Percentiles rank a stretch among this genome's conserved stretches.
Evolutionary conservation across 2,329 filamentous ascomycete species (phyloP).

Genomic region (Alternaria ethzedia): DNA sequence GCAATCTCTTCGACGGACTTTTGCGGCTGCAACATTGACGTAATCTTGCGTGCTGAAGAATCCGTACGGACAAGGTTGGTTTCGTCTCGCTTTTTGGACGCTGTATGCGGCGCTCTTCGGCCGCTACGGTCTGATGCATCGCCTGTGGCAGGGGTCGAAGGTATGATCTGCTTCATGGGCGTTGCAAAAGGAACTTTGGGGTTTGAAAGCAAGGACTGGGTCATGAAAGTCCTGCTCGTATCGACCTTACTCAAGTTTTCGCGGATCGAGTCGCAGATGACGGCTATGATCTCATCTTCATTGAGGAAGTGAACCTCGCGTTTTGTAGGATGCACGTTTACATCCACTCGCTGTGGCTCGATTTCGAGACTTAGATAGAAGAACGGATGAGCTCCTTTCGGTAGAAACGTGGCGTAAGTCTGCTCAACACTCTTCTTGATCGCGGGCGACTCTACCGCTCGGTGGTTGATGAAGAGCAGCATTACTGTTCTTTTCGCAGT

Average conservation of each 20-base stretch:
- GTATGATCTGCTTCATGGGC: slow-evolving; percentile 47
- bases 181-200: slow-evolving; percentile 48
- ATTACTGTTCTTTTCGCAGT: slow-evolving; percentile 87
- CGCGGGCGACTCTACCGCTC: slow-evolving; percentile 85
- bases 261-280: slow-evolving; percentile 80
- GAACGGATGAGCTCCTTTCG: slow-evolving; percentile 94
- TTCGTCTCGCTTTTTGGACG: slow-evolving; percentile 65
- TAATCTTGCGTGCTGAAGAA: slow-evolving; percentile 88
- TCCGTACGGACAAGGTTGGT: slow-evolving; percentile 93
- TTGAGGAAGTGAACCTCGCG: slow-evolving; percentile 96
- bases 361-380: slow-evolving; percentile 92
- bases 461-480: slow-evolving; percentile 94
- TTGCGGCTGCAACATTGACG: slow-evolving; percentile 82
- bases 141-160: slow-evolving; percentile 24
- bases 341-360: slow-evolving; percentile 89
- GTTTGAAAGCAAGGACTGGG: slow-evolving; percentile 76
- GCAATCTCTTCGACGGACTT: slow-evolving; percentile 42
- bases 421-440: slow-evolving; percentile 93
- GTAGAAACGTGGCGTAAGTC: slow-evolving; percentile 83
- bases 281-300: slow-evolving; percentile 92
- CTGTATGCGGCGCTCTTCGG: slow-evolving; percentile 38
- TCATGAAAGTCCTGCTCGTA: slow-evolving; percentile 91
- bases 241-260: slow-evolving; percentile 84
- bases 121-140: slow-evolving; percentile 32
- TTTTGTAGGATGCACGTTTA: slow-evolving; percentile 98